phyloP scores from a whole-genome alignment of 2,329 filamentous ascomycete genomes.

The Fusarium odoratissimum region DNA sequence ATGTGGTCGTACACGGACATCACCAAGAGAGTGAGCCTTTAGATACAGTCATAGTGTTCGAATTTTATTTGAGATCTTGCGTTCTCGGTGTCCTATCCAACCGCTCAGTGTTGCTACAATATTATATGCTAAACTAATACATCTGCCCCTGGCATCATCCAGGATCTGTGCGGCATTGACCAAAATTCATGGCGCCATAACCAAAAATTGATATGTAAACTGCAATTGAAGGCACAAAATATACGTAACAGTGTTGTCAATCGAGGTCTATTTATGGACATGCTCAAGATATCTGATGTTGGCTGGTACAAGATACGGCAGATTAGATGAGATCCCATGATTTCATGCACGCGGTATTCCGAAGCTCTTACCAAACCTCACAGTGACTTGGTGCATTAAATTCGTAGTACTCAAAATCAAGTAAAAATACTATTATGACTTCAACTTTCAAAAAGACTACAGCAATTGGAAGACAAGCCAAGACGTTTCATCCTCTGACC shows the following conservation, averaged over 20 bases:
- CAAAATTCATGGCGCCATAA: no score
- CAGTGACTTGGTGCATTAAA: no score
- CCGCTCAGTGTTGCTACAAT: neutral
- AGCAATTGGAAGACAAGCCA: neutral
- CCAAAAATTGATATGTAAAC: no score
- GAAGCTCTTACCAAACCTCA: fast-evolving
- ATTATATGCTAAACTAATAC: no score
- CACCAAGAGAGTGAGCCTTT: no score
- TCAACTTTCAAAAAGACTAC: neutral
- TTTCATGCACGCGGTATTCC: fast-evolving
- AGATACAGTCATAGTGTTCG: fast-evolving
- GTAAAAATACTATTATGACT: neutral
- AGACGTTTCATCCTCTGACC: constrained; percentile 25
- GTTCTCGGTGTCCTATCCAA: neutral
- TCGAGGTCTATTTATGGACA: fast-evolving
- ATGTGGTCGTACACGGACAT: neutral
- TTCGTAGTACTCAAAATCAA: neutral
- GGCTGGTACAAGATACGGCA: neutral
- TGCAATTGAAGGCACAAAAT: no score
- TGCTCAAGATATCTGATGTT: neutral
- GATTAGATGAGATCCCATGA: neutral
- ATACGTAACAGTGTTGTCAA: neutral
- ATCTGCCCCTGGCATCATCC: no score
- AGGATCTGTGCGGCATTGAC: no score
- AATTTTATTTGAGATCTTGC: neutral